Evolutionary conservation across 23 red algal species (phyloP).

Genomic region (Chondrus crispus): DNA sequence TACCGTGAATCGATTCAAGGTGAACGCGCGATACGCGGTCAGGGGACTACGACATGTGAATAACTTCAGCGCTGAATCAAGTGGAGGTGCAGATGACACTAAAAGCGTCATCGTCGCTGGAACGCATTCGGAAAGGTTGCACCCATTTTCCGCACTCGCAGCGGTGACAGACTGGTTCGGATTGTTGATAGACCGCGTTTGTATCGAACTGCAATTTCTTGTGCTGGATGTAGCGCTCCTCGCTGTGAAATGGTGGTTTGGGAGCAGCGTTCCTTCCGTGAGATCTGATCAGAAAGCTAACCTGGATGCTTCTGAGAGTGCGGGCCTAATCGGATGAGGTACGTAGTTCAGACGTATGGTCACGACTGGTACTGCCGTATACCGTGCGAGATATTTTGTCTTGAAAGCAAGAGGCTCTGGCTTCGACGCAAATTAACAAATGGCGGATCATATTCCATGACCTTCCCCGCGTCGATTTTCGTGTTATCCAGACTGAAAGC

Average conservation of each 20-base stretch:
- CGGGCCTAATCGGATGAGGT: too few relatives aligned
- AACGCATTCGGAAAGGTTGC: background rate
- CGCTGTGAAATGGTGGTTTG: background rate
- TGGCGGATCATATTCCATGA: too few relatives aligned
- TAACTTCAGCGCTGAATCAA: background rate
- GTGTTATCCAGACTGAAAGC: too few relatives aligned
- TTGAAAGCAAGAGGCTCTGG: too few relatives aligned
- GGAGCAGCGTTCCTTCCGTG: background rate
- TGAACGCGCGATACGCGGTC: conserved; percentile 45
- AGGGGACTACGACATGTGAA: conserved; percentile 15
- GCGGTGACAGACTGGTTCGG: background rate
- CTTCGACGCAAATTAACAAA: too few relatives aligned
- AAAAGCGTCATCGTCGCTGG: background rate
- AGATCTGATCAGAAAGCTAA: too few relatives aligned
- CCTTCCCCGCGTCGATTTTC: too few relatives aligned
- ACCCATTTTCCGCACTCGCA: background rate
- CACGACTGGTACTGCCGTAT: too few relatives aligned
- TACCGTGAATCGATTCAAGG: conserved; percentile 42
- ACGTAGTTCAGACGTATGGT: too few relatives aligned
- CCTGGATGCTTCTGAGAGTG: too few relatives aligned
- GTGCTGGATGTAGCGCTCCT: background rate
- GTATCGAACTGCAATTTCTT: conserved; percentile 9
- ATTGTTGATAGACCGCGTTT: background rate
- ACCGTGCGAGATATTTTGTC: too few relatives aligned
- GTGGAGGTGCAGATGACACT: background rate